Base-by-base conservation (phyloP, 73 alveolate species). In the Tetrahymena elliotti region DNA sequence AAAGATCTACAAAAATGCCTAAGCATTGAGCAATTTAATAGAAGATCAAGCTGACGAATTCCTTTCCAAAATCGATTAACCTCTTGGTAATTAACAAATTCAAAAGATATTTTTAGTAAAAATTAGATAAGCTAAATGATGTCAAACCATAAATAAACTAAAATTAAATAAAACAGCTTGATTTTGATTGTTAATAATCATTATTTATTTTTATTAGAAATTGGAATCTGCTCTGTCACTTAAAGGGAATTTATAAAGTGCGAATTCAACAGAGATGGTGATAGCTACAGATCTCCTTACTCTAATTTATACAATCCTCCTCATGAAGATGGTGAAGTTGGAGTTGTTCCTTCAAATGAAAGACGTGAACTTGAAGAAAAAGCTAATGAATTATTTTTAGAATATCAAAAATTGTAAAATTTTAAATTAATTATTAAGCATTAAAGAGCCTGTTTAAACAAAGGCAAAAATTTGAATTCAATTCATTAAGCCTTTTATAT, bases 211-310 rank as follows among this genome's bases (percentile, higher is more conserved):
- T n/a, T n/a, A n/a, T 83, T 38, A 94, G 96, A 4, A 47, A 88
- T 84, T 37, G 88, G 36, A 16, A 11, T 68, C 88, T 68, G 88
- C 88, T 31, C 88, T 68, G 88, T 68, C 1, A 68, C 88, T 8
- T 7, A 93, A 16, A 93, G 41, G 35, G 83, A 93, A 41, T 97
- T 83, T 47, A 94, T 97, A 31, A 94, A 95, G 38, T 96, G 97
- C 1, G 98, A 97, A 38, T 97, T 94, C 84, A 97, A 97, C 68
- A 94, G 98, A 47, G 97, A 96, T 93, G 98, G 98, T 13, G 97
- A 97, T 33, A 96, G 96, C 93, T 97, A 93, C 88, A 94, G 98
- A 93, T 96, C 97, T 39, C 98, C 97, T 20, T 47, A 41, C 40
- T 68, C 97, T 6, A 97, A 97, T 68, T 84, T 93, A 15, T 97